Evolutionary conservation across 2,329 filamentous ascomycete species (phyloP), one percentile per base, ranked within the genome.

Genomic region (Monosporascus sp.): DNA sequence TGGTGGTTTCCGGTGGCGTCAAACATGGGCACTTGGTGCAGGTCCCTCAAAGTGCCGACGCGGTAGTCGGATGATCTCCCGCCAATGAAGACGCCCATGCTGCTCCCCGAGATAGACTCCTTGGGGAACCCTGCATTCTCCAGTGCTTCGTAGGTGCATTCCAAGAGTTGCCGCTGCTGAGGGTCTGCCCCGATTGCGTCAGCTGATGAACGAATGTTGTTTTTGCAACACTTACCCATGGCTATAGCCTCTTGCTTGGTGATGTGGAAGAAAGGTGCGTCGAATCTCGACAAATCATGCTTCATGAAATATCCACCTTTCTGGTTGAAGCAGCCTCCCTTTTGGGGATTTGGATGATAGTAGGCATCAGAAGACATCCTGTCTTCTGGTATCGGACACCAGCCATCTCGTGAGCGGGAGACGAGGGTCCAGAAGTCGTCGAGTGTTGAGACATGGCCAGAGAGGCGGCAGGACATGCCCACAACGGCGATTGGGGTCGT

Each of bases 181-280:
- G 89, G 89, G 66, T 93, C 89, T 0, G 83, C 87, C 60, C 89
- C 85, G 56, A 64, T 75, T 56, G 56, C 37, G 7, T 52, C 26
- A 20, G 41, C 11, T 22, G 20, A 46, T 46, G 27, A 24, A 19
- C 22, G 8, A 16, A 19, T 22, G 43, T 46, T 16, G n/a, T 20
- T 44, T 19, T 20, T 20, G 9, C 19, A 44, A 19, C 27, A 46
- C 43, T 11, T 24, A 60, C 58, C 58, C 58, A 60, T 58, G 20
- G 58, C 58, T 47, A 81, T 79, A 11, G 88, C 88, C 69, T 93
- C 89, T 55, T 86, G 80, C 1, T 89, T 88, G 37, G 87, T 91
- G 78, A 93, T 91, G 68, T 89, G 89, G 78, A 93, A 93, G 74
- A 93, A 91, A 0, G 81, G 76, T 1, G 87, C 81, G 63, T 93